Percentiles rank a stretch among this genome's conserved stretches.
Evolutionary conservation across 176 grass and related monocot genomes (phyloP).

Genomic region (Alopecurus myosuroides): DNA sequence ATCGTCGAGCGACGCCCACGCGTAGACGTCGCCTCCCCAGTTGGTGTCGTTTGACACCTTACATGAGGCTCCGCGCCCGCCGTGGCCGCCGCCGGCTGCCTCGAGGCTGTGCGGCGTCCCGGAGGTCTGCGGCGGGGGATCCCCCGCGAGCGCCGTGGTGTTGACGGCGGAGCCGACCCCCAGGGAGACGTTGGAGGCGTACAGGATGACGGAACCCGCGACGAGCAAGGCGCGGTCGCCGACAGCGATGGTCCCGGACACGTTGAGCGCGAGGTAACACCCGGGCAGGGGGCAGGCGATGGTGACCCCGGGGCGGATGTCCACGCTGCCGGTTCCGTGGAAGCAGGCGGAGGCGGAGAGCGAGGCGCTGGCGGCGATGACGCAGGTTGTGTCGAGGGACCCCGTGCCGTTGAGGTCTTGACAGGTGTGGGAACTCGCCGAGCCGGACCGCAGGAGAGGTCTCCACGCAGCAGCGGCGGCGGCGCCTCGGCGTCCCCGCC

Average conservation of each 20-base stretch:
- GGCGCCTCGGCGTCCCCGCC: background rate
- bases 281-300: slow-evolving; percentile 53
- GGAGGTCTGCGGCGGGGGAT: slow-evolving; percentile 78
- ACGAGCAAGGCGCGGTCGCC: slow-evolving; percentile 32
- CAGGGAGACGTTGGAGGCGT: slow-evolving; percentile 45
- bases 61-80: slow-evolving; percentile 81
- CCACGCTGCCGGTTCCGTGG: slow-evolving; percentile 51
- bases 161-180: slow-evolving; percentile 49
- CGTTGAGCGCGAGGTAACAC: slow-evolving; percentile 54
- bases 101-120: slow-evolving; percentile 76
- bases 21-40: slow-evolving; percentile 95
- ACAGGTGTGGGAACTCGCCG: slow-evolving; percentile 55
- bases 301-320: slow-evolving; percentile 39
- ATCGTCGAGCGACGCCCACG: slow-evolving; percentile 51
- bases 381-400: slow-evolving; percentile 62
- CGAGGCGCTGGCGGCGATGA: slow-evolving; percentile 48
- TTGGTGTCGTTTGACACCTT: slow-evolving; percentile 67
- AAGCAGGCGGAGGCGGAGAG: slow-evolving; percentile 51
- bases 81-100: slow-evolving; percentile 78
- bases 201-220: slow-evolving; percentile 54
- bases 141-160: slow-evolving; percentile 50
- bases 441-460: slow-evolving; percentile 8
- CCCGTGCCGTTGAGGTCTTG: slow-evolving; percentile 70
- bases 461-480: background rate
- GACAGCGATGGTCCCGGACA: slow-evolving; percentile 52